Conservation (phyloP, 768 basidiomycete species). For the Dendrothele bispora region DNA sequence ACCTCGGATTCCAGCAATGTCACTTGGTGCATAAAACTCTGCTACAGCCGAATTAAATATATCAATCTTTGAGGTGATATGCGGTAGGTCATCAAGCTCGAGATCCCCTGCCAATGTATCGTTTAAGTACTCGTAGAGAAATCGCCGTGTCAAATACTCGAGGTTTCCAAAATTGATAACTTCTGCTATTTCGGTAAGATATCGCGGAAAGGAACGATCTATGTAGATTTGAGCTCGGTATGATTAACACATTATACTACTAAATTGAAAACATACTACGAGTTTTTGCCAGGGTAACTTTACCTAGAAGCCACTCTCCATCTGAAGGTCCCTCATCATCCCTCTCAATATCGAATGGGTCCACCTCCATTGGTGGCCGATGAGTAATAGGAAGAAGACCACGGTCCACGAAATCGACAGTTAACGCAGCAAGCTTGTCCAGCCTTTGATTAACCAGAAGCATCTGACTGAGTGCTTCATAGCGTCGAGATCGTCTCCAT, state of each 20-base stretch:
- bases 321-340: too few species aligned
- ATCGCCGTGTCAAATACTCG: slow-evolving; percentile 19
- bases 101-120: slow-evolving; percentile 12
- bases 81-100: slow-evolving; percentile 15
- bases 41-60: slow-evolving; percentile 28
- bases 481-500: slow-evolving; percentile 14
- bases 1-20: slow-evolving; percentile 15
- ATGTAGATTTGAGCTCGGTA: background rate
- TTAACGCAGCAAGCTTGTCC: too few species aligned
- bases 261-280: background rate
- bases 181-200: slow-evolving; percentile 11
- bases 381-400: too few species aligned
- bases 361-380: too few species aligned
- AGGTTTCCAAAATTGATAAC: slow-evolving; percentile 19
- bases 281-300: slow-evolving; percentile 9
- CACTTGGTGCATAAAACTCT: slow-evolving; percentile 23
- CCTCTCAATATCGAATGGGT: too few species aligned
- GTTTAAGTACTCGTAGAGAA: slow-evolving; percentile 24
- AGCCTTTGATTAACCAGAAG: slow-evolving; percentile 11
- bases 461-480: slow-evolving; percentile 13
- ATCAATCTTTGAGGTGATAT: slow-evolving; percentile 13
- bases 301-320: background rate
- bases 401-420: too few species aligned
- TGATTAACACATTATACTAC: background rate
- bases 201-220: slow-evolving; percentile 9